A percentile compares a stretch with the other conserved stretches of the same genome.
Evolutionary conservation across 441 rosid species (phyloP).

Genomic region (Populus trichocarpa): DNA sequence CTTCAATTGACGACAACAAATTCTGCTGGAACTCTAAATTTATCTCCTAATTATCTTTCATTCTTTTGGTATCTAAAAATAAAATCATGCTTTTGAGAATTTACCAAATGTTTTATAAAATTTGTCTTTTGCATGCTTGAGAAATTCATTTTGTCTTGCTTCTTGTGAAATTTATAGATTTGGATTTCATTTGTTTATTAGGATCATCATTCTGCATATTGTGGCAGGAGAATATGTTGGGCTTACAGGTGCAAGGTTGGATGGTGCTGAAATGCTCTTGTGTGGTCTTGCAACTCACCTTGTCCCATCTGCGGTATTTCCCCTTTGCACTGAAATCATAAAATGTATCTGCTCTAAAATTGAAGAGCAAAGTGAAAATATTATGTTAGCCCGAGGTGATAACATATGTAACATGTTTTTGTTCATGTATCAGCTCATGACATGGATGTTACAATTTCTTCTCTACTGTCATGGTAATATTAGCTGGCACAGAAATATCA

Average conservation of each 20-base stretch:
- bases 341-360: not conserved
- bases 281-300: slow-evolving; percentile 92
- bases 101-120: not conserved
- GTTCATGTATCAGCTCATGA: not conserved
- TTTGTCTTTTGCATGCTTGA: not conserved
- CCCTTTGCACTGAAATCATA: slow-evolving; percentile 6
- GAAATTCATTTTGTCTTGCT: not conserved
- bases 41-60: not conserved
- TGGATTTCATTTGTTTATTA: not conserved
- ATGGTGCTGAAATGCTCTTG: slow-evolving; percentile 83
- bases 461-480: not conserved
- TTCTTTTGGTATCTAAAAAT: not conserved
- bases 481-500: not conserved
- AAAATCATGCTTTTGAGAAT: not conserved
- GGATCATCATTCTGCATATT: slow-evolving; percentile 6
- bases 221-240: slow-evolving; percentile 76
- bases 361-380: not conserved
- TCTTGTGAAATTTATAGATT: not conserved
- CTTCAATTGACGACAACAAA: not conserved
- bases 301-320: slow-evolving; percentile 59
- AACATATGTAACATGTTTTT: not conserved
- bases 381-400: not conserved
- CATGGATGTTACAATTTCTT: not conserved
- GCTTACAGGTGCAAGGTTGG: slow-evolving; percentile 77
- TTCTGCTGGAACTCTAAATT: not conserved